A percentile compares a stretch with the other conserved stretches of the same genome.
These are phyloP conservation scores for Lupinus albus DNA, from an alignment of 306 rosid species.

Conservation along the genomic window DNA sequence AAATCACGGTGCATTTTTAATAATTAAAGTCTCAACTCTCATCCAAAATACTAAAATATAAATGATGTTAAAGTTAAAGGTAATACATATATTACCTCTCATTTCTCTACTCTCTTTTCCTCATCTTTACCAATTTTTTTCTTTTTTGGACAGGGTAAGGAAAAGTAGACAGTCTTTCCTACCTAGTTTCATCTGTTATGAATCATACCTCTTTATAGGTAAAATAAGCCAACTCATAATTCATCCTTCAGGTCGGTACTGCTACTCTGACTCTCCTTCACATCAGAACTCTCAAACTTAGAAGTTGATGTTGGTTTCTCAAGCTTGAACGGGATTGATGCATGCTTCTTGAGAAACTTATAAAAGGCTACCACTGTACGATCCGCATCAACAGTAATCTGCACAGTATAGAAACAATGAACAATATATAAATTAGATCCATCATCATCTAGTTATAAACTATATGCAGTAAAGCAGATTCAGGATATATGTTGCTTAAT, in stretches of 20 bases:
- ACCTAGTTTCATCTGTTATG: conserved; percentile 41
- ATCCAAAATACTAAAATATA: conserved; percentile 14
- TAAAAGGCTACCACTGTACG: conserved; percentile 83
- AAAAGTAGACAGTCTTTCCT: not conserved
- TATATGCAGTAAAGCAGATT: not conserved
- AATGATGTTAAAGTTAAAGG: conserved; percentile 13
- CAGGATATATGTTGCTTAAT: not conserved
- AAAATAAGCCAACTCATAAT: conserved; percentile 46
- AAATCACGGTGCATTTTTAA: not conserved
- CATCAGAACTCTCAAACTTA: conserved; percentile 52
- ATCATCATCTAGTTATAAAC: conserved; percentile 1
- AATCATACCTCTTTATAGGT: conserved; percentile 32
- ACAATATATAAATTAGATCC: conserved; percentile 13
- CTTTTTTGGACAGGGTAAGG: conserved; percentile 23
- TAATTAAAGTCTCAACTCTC: not conserved
- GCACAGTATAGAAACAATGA: conserved; percentile 53
- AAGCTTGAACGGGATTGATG: conserved; percentile 88
- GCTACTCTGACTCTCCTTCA: conserved; percentile 55
- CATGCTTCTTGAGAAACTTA: conserved; percentile 82
- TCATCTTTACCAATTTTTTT: not conserved
- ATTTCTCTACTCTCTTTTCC: not conserved
- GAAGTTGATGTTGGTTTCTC: conserved; percentile 63
- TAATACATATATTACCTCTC: conserved; percentile 21
- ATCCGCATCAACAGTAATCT: conserved; percentile 78
- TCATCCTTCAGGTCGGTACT: conserved; percentile 64